phyloP scores from a whole-genome alignment of 2,329 filamentous ascomycete species.

The Ceratocystis cacaofunesta region DNA sequence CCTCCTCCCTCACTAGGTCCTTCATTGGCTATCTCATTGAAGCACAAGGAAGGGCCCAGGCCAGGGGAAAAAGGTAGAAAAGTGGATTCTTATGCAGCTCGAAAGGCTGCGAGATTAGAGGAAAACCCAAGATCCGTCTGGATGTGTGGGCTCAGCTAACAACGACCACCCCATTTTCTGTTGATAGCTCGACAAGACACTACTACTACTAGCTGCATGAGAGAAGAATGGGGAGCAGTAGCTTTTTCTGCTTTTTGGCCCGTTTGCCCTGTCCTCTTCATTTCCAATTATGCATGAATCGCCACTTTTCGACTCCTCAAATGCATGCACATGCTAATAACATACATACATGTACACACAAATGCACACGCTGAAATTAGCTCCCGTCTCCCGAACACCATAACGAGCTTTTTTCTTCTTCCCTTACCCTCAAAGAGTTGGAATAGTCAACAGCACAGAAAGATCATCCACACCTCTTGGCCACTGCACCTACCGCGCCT shows the following conservation, averaged over 20 bases:
- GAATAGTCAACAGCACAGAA: not conserved
- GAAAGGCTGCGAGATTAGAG: conserved; percentile 10
- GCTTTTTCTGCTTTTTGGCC: not conserved
- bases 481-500: not conserved
- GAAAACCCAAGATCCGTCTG: not conserved
- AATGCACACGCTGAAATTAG: too few species aligned
- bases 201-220: not conserved
- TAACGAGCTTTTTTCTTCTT: not conserved
- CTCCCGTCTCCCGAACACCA: not conserved
- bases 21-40: not conserved
- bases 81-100: conserved; percentile 4
- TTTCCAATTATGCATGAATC: not conserved
- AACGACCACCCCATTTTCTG: not conserved
- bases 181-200: too few species aligned
- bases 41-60: not conserved
- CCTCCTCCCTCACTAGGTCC: too few species aligned
- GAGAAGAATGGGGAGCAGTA: not conserved
- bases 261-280: not conserved
- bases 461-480: not conserved
- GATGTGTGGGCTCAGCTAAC: conserved; percentile 1
- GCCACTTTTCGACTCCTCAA: not conserved
- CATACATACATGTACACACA: not conserved
- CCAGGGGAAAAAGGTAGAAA: conserved; percentile 4
- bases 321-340: not conserved
- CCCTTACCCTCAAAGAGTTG: not conserved